Evolutionary conservation across 1,284 basidiomycete genomes (phyloP), one percentile per base, ranked within the genome.

Genomic region (Cutaneotrichosporon sp.): DNA sequence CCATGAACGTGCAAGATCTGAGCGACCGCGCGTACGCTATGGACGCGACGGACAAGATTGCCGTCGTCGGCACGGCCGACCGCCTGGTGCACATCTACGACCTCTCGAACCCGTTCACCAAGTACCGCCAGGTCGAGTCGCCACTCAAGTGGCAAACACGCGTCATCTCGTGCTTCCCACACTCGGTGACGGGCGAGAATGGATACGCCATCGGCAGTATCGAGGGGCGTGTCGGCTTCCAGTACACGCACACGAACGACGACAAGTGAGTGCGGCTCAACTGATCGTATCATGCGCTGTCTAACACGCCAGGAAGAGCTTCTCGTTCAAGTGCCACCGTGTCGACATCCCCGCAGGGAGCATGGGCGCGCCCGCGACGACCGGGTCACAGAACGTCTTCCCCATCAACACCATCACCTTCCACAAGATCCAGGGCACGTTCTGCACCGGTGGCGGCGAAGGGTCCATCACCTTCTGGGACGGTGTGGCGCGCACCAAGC

Each of bases 291-390:
- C 11, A 7, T 20, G 20, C 16, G 43, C 10, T 10, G 16, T 46
- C 38, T 47, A 43, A 55, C 46, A n/a, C 18, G 7, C 25, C 65
- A 91, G 88, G 60, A 57, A 87, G 76, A 95, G 95, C 81, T 97
- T 95, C 76, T 93, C 91, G 0, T 98, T 98, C 85, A 95, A 94
- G 73, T 97, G 95, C 73, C 95, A 97, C 77, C 90, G 95, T 45
- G 86, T 87, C 57, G 91, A 94, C 56, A 71, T 75, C 31, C 69
- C 72, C 4, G 54, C 51, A 14, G 66, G 67, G n/a, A 62, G 63
- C 22, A 73, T 71, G 69, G 70, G 65, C 13, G 69, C 69, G n/a
- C 72, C 71, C 1, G 73, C 74, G 1, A 52, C 63, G 33, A 49
- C 59, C 1, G 61, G 63, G 52, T 70, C 90, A 68, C 87, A 89